A percentile compares a stretch with the other conserved stretches of the same genome.
These are phyloP conservation scores for Euphrasia confusa DNA, from an alignment of 257 asterid genomes.

Conservation along the genomic window DNA sequence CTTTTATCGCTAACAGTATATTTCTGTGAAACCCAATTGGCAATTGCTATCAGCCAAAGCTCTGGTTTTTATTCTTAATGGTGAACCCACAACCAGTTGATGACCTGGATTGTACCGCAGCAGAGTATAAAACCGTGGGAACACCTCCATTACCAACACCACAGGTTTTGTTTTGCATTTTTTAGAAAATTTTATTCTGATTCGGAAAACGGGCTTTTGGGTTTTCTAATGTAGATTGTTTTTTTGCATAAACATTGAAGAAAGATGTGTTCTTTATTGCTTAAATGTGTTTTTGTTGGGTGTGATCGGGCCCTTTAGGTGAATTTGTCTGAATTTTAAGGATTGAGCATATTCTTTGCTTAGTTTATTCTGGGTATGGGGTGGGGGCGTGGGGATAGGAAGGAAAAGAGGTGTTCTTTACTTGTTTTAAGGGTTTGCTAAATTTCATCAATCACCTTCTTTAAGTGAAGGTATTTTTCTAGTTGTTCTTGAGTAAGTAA, in stretches of 20 bases:
- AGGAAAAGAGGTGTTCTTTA: background rate
- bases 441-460: conserved; percentile 10
- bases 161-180: conserved; percentile 23
- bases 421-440: conserved; percentile 2
- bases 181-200: background rate
- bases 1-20: background rate
- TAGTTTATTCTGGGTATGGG: background rate
- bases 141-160: conserved; percentile 24
- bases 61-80: conserved; percentile 19
- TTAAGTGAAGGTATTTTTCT: background rate
- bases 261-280: conserved; percentile 24
- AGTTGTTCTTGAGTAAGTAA: background rate
- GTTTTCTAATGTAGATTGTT: background rate
- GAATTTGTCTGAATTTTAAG: conserved; percentile 11
- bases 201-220: conserved; percentile 15
- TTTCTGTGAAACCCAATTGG: background rate
- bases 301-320: background rate
- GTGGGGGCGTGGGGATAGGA: background rate
- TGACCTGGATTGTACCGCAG: conserved; percentile 23
- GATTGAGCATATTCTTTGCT: background rate
- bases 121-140: conserved; percentile 22
- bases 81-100: conserved; percentile 25
- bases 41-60: background rate
- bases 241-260: conserved; percentile 11
- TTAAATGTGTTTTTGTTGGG: conserved; percentile 10